Base-by-base conservation (phyloP, 2,329 filamentous ascomycete genomes). In the Penicillium sp. region DNA sequence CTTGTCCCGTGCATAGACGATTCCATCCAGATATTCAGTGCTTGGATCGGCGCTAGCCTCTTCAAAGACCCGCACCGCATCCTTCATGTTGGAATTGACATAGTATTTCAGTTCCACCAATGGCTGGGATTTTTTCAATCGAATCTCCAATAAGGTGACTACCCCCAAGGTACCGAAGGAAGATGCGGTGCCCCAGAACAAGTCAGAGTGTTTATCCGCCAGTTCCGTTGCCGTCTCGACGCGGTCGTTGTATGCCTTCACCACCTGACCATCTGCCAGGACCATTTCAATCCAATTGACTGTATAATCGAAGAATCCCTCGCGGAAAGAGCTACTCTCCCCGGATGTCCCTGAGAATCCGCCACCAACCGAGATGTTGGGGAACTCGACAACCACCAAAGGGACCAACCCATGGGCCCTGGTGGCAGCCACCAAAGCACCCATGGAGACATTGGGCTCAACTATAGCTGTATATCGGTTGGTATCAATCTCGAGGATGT, bases 401-500 rank as follows among this genome's bases (percentile, higher is more conserved):
- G 82, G 86, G 1, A 90, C 72, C 0, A 89, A 74, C 0, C 82
- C 82, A 48, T 83, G 67, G 5, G 73, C 70, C 46, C 86, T 64
- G 0, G 85, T 85, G 1, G 80, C 83, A 52, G 82, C 78, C 0
- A 89, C 81, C 2, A 90, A 76, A 0, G 75, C 74, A 57, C 88
- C 86, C 86, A 90, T 89, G 0, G 85, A 78, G 4, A 90, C 86
- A 62, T 89, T 90, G 0, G 87, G 86, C 66, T 90, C 86, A 0
- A 88, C 86, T n/a, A 88, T 72, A 6, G 82, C 87, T 4, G 82
- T 87, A 60, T 79, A 54, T 2, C 49, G 36, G 21, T 81, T 6
- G 69, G 70, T 1, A 73, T 91, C 82, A 46, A 92, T 76, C 9
- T 78, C 73, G 10, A 92, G 76, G 16, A 92, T 82, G 70, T 83